Evolutionary conservation across 2,329 filamentous ascomycete species (phyloP), one percentile per base, ranked within the genome.

Genomic region (Pseudocercospora fijiensis): DNA sequence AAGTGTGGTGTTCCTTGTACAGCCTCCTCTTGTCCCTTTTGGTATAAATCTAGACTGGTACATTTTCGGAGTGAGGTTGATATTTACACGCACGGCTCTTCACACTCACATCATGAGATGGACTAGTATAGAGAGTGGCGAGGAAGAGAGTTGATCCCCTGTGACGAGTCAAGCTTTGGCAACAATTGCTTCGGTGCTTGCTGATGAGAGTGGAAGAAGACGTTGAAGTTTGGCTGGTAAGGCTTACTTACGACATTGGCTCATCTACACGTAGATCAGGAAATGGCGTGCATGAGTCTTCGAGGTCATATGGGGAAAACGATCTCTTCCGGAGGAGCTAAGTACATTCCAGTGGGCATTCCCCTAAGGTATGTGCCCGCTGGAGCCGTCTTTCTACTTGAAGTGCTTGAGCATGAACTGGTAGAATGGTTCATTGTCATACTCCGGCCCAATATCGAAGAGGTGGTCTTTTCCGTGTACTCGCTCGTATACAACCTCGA

Each of bases 321-420:
- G 41, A 13, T 11, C 3, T 22, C 8, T 22, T n/a, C 3, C 22
- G n/a, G 3, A 22, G 9, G 22, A 8, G 43, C 43, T 47, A 13
- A 9, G 6, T 18, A 16, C 9, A 47, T 16, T 24, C 20, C 3
- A 6, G 7, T 18, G 7, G 7, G n/a, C 43, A n/a, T 24, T 22
- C 43, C 1, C 43, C 27, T 52, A 9, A 13, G 18, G 13, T n/a
- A 8, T 24, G 11, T 13, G 9, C 4, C 24, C 4, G 18, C 10
- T 6, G 1, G 18, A 13, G 49, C 49, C 16, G 24, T 4, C 16
- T n/a, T 24, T 24, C 26, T 37, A 64, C 57, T 64, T 70, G 45
- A 74, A 24, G 59, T 73, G 68, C 62, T 70, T 69, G 56, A 70
- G 58, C 68, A 72, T 65, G 53, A 73, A 74, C 11, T 65, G 62